phyloP scores from a whole-genome alignment of 208 protist species.

The Crithidia expoeki region DNA sequence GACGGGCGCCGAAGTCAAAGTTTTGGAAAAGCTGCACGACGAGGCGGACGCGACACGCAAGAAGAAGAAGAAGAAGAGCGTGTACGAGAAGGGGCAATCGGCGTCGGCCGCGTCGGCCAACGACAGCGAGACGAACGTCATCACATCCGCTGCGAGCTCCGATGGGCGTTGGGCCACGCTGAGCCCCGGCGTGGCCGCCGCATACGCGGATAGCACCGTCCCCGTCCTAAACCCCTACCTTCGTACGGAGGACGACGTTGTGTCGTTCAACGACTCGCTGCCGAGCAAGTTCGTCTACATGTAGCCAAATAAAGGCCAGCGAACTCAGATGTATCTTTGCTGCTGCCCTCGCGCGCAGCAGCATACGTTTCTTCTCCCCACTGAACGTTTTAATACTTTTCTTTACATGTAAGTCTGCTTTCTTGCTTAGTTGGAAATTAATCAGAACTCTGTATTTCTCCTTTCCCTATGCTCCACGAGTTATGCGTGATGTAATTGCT shows the following conservation, averaged over 20 bases:
- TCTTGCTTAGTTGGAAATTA: no score
- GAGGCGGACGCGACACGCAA: conserved; percentile 4
- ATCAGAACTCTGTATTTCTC: no score
- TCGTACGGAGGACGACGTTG: conserved; percentile 11
- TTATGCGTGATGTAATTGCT: no score
- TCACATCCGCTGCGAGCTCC: not conserved
- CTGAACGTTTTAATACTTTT: no score
- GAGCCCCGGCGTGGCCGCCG: not conserved
- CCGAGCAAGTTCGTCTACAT: no score
- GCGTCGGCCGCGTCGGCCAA: not conserved
- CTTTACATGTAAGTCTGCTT: not conserved
- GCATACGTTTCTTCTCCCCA: no score
- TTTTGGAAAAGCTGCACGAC: conserved; percentile 17
- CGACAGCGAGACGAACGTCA: not conserved
- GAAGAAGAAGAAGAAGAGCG: conserved; percentile 2
- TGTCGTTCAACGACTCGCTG: conserved; percentile 3
- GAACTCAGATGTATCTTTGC: not conserved
- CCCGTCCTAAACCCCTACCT: not conserved
- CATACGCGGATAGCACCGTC: not conserved
- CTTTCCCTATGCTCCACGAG: no score
- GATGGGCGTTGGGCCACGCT: not conserved
- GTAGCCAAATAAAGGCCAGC: no score
- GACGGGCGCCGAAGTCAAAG: not conserved
- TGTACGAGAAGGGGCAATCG: not conserved
- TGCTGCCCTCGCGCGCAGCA: not conserved